Percentiles rank a stretch among this genome's conserved stretches.
These are phyloP conservation scores for Funneliformis geosporum DNA, from an alignment of 192 early-diverging fungal species.

Conservation along the genomic window DNA sequence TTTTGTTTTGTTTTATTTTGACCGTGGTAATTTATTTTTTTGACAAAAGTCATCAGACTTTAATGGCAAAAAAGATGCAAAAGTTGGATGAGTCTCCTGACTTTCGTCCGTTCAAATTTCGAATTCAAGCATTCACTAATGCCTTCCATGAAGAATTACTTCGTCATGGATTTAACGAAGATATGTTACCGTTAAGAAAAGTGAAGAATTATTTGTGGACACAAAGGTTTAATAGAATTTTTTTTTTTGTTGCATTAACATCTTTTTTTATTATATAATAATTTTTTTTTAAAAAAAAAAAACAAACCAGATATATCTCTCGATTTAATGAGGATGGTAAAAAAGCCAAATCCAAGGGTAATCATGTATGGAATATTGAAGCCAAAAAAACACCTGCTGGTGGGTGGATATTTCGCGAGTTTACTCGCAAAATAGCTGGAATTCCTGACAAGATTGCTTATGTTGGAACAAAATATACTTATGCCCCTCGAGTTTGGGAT, in stretches of 20 bases:
- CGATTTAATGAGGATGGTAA: constrained; percentile 82
- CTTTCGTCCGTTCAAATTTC: constrained; percentile 81
- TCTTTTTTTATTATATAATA: background rate
- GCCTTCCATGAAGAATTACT: constrained; percentile 70
- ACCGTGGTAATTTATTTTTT: constrained; percentile 11
- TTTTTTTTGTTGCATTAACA: background rate
- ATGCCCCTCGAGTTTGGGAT: constrained; percentile 73
- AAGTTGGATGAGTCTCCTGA: constrained; percentile 69
- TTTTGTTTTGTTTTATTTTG: background rate
- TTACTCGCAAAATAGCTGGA: constrained; percentile 67
- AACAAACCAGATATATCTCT: constrained; percentile 66
- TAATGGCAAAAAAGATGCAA: constrained; percentile 77
- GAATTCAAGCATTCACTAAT: constrained; percentile 81
- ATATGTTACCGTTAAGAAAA: constrained; percentile 63
- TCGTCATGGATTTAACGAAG: constrained; percentile 60
- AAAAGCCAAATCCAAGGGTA: constrained; percentile 78
- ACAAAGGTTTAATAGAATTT: constrained; percentile 48
- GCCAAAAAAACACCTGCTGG: constrained; percentile 67
- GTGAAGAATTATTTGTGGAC: constrained; percentile 74
- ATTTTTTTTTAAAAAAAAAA: background rate
- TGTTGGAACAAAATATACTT: constrained; percentile 64
- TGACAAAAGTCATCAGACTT: constrained; percentile 63
- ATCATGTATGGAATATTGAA: constrained; percentile 81
- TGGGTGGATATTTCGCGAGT: constrained; percentile 76
- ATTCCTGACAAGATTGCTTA: constrained; percentile 62